phyloP scores from a whole-genome alignment of 176 grass and related monocot genomes.

The Eremochloa ophiuroides region DNA sequence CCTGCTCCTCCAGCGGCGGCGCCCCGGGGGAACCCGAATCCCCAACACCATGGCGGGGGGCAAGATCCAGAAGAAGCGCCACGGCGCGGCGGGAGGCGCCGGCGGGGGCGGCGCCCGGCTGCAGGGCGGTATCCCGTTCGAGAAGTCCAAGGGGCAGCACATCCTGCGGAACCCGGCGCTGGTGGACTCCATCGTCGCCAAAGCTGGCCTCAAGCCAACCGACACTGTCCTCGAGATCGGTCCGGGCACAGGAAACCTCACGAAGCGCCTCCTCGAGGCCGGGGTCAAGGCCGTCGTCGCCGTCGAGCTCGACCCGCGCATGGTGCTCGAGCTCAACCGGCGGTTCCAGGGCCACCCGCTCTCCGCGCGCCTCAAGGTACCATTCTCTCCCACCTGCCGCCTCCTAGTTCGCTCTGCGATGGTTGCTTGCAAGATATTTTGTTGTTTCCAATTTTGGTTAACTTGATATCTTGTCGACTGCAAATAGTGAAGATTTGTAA shows the following conservation, averaged over 20 bases:
- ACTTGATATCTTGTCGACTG: background rate
- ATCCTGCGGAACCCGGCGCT: constrained; percentile 81
- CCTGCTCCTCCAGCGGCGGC: background rate
- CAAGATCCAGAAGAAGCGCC: constrained; percentile 83
- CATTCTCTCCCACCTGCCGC: background rate
- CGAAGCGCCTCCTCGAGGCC: constrained; percentile 78
- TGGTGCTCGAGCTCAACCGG: constrained; percentile 89
- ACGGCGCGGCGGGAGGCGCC: constrained; percentile 11
- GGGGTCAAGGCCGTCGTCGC: constrained; percentile 87
- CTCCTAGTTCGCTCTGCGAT: background rate
- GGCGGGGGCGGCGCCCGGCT: too few species aligned
- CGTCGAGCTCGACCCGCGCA: constrained; percentile 95
- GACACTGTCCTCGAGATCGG: constrained; percentile 97
- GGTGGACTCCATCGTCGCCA: constrained; percentile 81
- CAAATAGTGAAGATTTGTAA: background rate
- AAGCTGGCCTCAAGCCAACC: constrained; percentile 87
- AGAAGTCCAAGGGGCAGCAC: constrained; percentile 97
- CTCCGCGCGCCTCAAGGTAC: constrained; percentile 70
- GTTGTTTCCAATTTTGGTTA: background rate
- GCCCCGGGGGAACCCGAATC: background rate
- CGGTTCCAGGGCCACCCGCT: constrained; percentile 81
- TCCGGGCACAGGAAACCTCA: constrained; percentile 90
- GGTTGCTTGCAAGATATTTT: background rate
- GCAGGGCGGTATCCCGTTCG: constrained; percentile 83
- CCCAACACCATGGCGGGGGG: constrained; percentile 58